Evolutionary conservation across 164 flowering plant genomes (phyloP), one percentile per base, ranked within the genome.

Genomic region (Berberis thunbergii): DNA sequence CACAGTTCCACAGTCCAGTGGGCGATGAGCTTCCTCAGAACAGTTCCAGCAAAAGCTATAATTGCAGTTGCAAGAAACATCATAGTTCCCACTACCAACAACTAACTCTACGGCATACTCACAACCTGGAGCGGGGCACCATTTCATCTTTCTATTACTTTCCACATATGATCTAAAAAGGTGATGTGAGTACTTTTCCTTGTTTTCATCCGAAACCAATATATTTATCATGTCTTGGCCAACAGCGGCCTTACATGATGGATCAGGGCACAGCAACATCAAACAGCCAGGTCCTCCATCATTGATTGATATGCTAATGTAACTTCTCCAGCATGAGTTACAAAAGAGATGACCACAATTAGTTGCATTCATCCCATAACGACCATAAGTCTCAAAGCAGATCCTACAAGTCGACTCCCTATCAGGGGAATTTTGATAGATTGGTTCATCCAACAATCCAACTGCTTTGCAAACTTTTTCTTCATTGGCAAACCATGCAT

Each of bases 241-340:
- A 71, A 91, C 83, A 65, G 90, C 87, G 78, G 92, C 89, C 68
- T 73, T 69, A 72, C 96, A 91, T 53, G 94, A 65, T 71, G 94
- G 96, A 73, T 83, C 90, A 64, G 97, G 97, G 67, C 97, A 91
- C 67, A 92, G 74, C 72, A 91, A 60, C 70, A 67, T 72, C 79
- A 91, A 77, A 78, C 92, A 91, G 69, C 97, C 96, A 64, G 96
- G 91, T 65, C 97, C 97, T 65, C 97, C 97, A 80, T 80, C 97
- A 71, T 79, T 83, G 63, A 91, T 85, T 56, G 97, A 72, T 54
- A 94, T 79, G 72, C 81, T 72, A 40, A 86, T 80, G 60, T 87
- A 90, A 57, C 87, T 93, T 85, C 66, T 2, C 12, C 56, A 70
- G 57, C 1, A 54, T 55, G 52, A 3, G 2, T 1, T 1, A 60